A percentile compares a stretch with the other conserved stretches of the same genome.
These are phyloP conservation scores for Salmacisia buchloeana DNA, from an alignment of 1,284 basidiomycete genomes.

Conservation along the genomic window DNA sequence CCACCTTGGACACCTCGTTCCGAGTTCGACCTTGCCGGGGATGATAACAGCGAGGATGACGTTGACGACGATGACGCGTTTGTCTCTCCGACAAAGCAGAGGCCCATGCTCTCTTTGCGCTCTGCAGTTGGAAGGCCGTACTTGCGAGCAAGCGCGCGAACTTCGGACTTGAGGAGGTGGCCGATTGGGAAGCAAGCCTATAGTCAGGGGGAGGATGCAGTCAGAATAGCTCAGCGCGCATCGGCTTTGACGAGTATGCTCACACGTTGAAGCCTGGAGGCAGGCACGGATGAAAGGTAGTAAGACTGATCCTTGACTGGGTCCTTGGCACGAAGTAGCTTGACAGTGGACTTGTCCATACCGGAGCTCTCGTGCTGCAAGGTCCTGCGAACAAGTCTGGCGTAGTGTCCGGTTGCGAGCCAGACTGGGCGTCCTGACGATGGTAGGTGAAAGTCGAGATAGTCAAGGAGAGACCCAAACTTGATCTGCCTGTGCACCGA, in stretches of 20 bases:
- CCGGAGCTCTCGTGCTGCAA: too few relatives aligned
- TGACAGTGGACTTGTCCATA: constrained; percentile 6
- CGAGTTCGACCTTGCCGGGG: neutral
- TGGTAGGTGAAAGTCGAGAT: neutral
- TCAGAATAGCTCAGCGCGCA: neutral
- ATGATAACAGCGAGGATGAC: neutral
- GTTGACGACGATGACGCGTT: neutral
- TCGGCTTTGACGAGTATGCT: neutral
- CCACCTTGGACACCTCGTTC: neutral
- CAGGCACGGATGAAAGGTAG: constrained; percentile 63
- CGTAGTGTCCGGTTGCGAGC: constrained; percentile 90
- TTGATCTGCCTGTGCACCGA: too few relatives aligned
- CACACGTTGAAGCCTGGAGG: constrained; percentile 17
- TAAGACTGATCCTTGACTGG: constrained; percentile 85
- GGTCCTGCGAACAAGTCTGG: constrained; percentile 60
- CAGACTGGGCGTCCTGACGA: constrained; percentile 34
- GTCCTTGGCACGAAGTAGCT: constrained; percentile 31
- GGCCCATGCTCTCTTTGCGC: constrained; percentile 83
- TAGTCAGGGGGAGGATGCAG: neutral
- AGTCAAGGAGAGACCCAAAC: too few relatives aligned
- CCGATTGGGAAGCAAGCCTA: constrained; percentile 63
- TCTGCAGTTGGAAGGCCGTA: constrained; percentile 69
- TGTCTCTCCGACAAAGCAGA: constrained; percentile 77
- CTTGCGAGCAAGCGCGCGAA: constrained; percentile 66
- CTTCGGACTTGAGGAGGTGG: constrained; percentile 54